Base-by-base conservation (phyloP, 345 rosid species). In the Hibiscus trionum region DNA sequence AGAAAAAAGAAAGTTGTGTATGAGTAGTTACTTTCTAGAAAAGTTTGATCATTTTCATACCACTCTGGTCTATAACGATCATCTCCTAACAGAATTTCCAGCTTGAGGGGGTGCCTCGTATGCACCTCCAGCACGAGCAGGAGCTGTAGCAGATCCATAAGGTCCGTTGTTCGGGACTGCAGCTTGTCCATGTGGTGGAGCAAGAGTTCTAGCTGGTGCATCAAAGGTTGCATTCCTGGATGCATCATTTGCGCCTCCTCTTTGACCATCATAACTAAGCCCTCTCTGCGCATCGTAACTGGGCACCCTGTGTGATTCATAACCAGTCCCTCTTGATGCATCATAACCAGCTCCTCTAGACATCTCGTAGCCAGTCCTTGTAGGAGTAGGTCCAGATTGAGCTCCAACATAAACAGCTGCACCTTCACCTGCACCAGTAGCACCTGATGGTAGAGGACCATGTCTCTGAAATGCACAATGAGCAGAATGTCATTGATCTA, bases 41-140 rank as follows among this genome's bases (percentile, higher is more conserved):
- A 56, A 35, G 61, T 3, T 69, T 26, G 59, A 56, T 46, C 42
- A 60, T 60, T 19, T 42, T 7, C 6, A 21, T 53, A 15, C 11
- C 44, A 15, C 9, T 19, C 33, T n/a, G 24, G 17, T 31, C 11
- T 65, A 53, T 49, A 9, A 49, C 7, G 60, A 61, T 88, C 83
- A 89, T 81, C 89, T 87, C 71, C 90, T 80, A 58, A 15, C 80
- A 67, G 83, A 80, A 82, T 87, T 86, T 76, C 89, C 89, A 21
- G 81, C 83, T 42, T 84, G 78, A 61, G 84, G 68, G 49, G 84
- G 75, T 63, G 78, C 77, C 60, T 88, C 86, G 4, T 77, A 83
- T 19, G 77, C 79, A 71, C 73, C 59, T 74, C 77, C 88, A 31
- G 79, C 44, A 55, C 77, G 90, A 53, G 80, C 68, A 63, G 91